Conservation (phyloP, 306 rosid species). For the Morella rubra region DNA sequence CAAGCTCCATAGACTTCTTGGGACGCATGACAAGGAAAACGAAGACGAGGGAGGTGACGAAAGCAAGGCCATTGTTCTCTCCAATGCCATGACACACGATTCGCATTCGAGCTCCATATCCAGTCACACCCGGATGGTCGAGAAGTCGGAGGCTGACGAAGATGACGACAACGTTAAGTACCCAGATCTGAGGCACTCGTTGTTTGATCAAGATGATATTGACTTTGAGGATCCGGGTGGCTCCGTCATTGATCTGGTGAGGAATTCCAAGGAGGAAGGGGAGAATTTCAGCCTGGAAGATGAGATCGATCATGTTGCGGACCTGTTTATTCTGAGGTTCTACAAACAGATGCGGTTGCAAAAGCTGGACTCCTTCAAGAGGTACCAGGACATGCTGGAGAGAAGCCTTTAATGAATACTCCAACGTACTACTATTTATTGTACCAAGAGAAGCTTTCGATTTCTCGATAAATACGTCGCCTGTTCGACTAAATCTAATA, state of each 20-base stretch:
- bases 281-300: constrained; percentile 77
- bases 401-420: constrained; percentile 27
- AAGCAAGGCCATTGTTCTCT: constrained; percentile 46
- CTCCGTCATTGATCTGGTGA: constrained; percentile 76
- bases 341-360: constrained; percentile 72
- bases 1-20: constrained; percentile 58
- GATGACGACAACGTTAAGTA: constrained; percentile 48
- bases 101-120: neutral
- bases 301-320: constrained; percentile 79
- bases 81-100: constrained; percentile 36
- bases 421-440: neutral
- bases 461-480: too few species aligned
- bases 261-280: constrained; percentile 69
- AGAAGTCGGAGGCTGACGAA: neutral
- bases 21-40: constrained; percentile 34
- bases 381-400: constrained; percentile 48
- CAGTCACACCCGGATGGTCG: constrained; percentile 16
- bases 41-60: constrained; percentile 28
- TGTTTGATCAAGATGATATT: constrained; percentile 59
- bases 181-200: constrained; percentile 71
- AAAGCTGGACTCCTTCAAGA: constrained; percentile 74
- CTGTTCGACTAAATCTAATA: neutral
- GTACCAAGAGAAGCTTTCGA: neutral
- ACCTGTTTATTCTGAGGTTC: constrained; percentile 66
- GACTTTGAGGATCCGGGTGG: constrained; percentile 46